Percentiles rank a stretch among this genome's conserved stretches.
phyloP scores from a whole-genome alignment of 768 basidiomycete species.

The Gautieria morchelliformis region DNA sequence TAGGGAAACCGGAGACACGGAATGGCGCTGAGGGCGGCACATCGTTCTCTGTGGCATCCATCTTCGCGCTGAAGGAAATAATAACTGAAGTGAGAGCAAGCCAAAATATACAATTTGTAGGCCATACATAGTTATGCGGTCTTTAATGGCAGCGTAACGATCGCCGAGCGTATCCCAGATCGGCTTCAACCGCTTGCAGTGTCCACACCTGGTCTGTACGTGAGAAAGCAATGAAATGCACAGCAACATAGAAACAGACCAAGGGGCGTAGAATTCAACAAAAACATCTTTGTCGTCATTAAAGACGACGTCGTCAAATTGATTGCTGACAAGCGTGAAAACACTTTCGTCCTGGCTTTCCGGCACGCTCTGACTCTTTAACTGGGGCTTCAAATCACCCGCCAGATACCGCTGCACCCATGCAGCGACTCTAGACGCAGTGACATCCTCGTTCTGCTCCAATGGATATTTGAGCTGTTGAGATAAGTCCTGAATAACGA shows the following conservation, averaged over 20 bases:
- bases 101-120: neutral
- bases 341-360: slow-evolving; percentile 76
- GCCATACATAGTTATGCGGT: slow-evolving; percentile 68
- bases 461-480: slow-evolving; percentile 86
- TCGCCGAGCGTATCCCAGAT: slow-evolving; percentile 88
- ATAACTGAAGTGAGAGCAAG: slow-evolving; percentile 4
- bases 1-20: slow-evolving; percentile 85
- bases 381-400: slow-evolving; percentile 67
- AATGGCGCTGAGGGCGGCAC: slow-evolving; percentile 82
- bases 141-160: slow-evolving; percentile 66
- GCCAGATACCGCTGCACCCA: slow-evolving; percentile 58
- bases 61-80: slow-evolving; percentile 60
- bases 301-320: slow-evolving; percentile 78
- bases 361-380: slow-evolving; percentile 89
- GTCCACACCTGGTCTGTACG: slow-evolving; percentile 55
- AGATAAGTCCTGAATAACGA: slow-evolving; percentile 82
- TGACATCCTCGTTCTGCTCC: slow-evolving; percentile 56
- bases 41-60: slow-evolving; percentile 96
- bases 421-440: slow-evolving; percentile 42
- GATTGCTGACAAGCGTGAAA: slow-evolving; percentile 74
- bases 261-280: slow-evolving; percentile 93
- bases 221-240: slow-evolving; percentile 4
- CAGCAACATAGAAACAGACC: slow-evolving; percentile 38
- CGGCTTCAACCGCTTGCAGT: slow-evolving; percentile 96
- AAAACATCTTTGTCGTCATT: slow-evolving; percentile 92